Base-by-base conservation (phyloP, 2,329 filamentous ascomycete species). In the Arthrobotrys conoides region DNA sequence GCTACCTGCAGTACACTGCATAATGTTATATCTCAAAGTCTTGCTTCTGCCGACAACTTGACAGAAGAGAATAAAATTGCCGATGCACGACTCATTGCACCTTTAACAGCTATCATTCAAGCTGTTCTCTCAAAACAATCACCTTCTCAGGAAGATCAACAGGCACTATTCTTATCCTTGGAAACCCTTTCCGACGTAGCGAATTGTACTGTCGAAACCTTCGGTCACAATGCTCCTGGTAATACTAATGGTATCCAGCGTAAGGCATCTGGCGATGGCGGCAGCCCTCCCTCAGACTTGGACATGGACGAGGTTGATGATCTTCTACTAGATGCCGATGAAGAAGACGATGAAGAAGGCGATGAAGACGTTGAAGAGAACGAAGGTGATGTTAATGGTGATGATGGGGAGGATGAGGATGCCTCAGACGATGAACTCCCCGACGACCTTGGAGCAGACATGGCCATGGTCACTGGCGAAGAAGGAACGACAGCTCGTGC, bases 401-500 rank as follows among this genome's bases (percentile, higher is more conserved):
- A 87, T 2, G 82, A 81, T 1, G 83, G 83, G 1, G 84, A 84
- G 5, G 83, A 81, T 5, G 83, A 82, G n/a, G 81, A 83, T n/a
- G 84, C 84, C 12, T 84, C 85, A 30, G 86, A 88, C n/a, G 53
- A 59, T 71, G 89, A 89, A 86, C 86, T 87, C 66, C 84, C 88
- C 27, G 88, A 88, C 64, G 88, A 88, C 63, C 87, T 91, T 77
- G 86, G 89, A 76, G 89, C 88, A 30, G 90, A 92, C 81, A 90
- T 92, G 88, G 89, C 89, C 3, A 86, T 88, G 84, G 89, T 92
- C 1, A 88, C 88, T 0, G 89, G 88, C 1, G 83, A 83, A 55
- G 85, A 82, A 27, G 85, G 51, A 71, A 81, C 64, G 76, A 82
- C 46, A 78, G 82, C 70, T 63, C 80, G 22, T 82, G 81, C 48